Conservation (phyloP, 176 grass and related monocot genomes). For the Cocos nucifera region DNA sequence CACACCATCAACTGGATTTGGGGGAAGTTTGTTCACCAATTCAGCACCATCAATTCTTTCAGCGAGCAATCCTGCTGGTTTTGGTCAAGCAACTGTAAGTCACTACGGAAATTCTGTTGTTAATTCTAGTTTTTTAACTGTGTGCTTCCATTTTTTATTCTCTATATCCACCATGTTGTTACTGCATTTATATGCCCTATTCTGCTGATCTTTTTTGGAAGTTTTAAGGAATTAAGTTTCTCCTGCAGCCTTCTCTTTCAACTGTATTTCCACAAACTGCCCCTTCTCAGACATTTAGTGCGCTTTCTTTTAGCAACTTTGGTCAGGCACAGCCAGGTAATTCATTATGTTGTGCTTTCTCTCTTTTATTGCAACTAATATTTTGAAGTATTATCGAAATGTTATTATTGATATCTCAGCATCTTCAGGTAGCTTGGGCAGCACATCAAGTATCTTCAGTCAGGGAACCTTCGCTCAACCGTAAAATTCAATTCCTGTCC, state of each 20-base stretch:
- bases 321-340: constrained; percentile 48
- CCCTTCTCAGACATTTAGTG: constrained; percentile 31
- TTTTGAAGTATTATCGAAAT: too few species aligned
- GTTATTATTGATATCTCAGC: constrained; percentile 24
- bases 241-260: constrained; percentile 18
- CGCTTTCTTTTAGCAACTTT: constrained; percentile 52
- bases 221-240: constrained; percentile 1
- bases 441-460: constrained; percentile 31
- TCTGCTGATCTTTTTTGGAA: constrained; percentile 1
- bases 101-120: not conserved
- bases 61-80: constrained; percentile 11
- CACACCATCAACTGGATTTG: constrained; percentile 32
- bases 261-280: constrained; percentile 39
- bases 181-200: not conserved
- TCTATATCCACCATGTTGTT: not conserved
- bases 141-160: not conserved
- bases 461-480: constrained; percentile 42
- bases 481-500: constrained; percentile 33
- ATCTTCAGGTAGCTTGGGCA: constrained; percentile 43
- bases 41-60: constrained; percentile 41
- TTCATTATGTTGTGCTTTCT: too few species aligned
- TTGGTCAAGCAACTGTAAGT: constrained; percentile 30
- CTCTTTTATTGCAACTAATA: too few species aligned
- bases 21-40: constrained; percentile 41
- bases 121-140: too few species aligned